Conservation (phyloP, 2,329 filamentous ascomycete species). For the Chalaropsis thielavioides region DNA sequence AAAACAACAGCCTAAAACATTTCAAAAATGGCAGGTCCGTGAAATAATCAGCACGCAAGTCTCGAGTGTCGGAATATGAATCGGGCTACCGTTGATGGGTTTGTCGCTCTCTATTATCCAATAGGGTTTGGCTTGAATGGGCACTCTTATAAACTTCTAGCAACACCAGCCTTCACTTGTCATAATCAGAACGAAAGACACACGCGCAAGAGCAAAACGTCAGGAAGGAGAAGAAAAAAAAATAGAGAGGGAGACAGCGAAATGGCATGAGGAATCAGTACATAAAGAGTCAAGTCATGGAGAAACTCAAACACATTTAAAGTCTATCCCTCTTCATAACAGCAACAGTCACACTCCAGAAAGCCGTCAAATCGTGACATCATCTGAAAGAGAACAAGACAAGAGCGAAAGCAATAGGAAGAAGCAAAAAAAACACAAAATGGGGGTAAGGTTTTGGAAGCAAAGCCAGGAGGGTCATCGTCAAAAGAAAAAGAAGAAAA, state of each 20-base stretch:
- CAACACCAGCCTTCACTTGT: too few relatives aligned
- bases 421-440: not conserved
- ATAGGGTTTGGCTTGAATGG: too few relatives aligned
- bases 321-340: constrained; percentile 3
- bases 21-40: too few relatives aligned
- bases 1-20: too few relatives aligned
- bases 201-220: not conserved
- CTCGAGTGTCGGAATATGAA: too few relatives aligned
- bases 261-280: not conserved
- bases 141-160: too few relatives aligned
- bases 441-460: not conserved
- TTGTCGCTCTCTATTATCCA: too few relatives aligned
- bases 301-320: constrained; percentile 1
- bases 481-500: not conserved
- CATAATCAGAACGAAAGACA: not conserved
- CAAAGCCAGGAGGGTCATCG: not conserved
- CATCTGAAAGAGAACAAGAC: not conserved
- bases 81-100: too few relatives aligned
- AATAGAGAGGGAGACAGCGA: constrained; percentile 16
- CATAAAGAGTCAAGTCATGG: not conserved
- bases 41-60: too few relatives aligned
- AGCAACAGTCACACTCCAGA: constrained; percentile 1
- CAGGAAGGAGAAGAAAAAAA: not conserved
- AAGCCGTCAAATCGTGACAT: not conserved
- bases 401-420: not conserved